Evolutionary conservation across 495 filamentous ascomycete genomes (phyloP), one percentile per base, ranked within the genome.

Genomic region (Xylaria grammica): DNA sequence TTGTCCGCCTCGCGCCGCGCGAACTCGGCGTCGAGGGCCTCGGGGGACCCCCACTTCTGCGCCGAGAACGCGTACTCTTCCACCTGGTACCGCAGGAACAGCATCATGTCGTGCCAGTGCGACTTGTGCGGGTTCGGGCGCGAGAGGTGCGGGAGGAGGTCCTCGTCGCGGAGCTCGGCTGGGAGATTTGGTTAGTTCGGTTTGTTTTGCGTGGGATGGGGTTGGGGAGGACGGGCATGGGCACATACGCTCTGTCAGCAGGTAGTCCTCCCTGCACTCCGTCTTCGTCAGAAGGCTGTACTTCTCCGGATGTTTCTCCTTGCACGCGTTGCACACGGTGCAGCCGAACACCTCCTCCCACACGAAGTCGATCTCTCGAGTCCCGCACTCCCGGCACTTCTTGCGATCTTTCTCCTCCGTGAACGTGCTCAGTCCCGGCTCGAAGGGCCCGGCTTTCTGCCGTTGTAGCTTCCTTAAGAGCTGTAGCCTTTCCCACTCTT

Each of bases 91-190:
- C 96, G 89, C 9, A 99, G 81, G 72, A 91, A 99, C 0, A 99
- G 86, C 91, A 95, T 95, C 95, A 99, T 98, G 79, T 95, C 92
- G 70, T 97, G 94, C 92, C 92, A 99, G 36, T 93, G 93, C 0
- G 89, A 86, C 72, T 97, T 97, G 74, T 97, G 94, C 20, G 95
- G 95, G 71, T 99, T 99, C 5, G 96, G 95, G 27, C 87, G 88
- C 64, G 91, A 90, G 0, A 99, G 78, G 74, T 93, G 93, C 1
- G 95, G 95, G 3, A 99, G 81, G 10, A 99, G 79, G 49, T 94
- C 91, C 59, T 86, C 83, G 69, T 99, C 95, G 63, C 87, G 87
- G 2, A 98, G 81, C 71, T 97, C 94, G 46, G 92, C 90, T 92
- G 49, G 46, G 34, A 3, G 24, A 20, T 9, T 34, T 36, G 45